Percentiles rank a stretch among this genome's conserved stretches.
These are phyloP conservation scores for Termitomyces sp. DNA, from an alignment of 768 basidiomycete species.

Conservation along the genomic window DNA sequence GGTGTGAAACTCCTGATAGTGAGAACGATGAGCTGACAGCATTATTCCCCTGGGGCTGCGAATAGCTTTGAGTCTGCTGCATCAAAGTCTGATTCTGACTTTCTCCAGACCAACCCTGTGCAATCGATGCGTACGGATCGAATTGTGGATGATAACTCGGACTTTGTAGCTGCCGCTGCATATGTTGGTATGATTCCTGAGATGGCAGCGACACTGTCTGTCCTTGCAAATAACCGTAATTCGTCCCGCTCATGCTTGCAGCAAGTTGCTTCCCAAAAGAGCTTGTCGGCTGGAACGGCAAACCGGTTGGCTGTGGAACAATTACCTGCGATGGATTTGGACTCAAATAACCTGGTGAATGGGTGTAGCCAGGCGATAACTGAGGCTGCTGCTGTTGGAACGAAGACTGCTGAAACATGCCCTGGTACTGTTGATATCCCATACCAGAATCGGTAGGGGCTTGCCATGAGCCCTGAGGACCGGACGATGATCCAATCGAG, in stretches of 20 bases:
- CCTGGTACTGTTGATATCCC: constrained; percentile 29
- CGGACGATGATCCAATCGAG: constrained; percentile 19
- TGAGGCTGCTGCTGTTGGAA: constrained; percentile 30
- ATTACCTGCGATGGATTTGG: constrained; percentile 13
- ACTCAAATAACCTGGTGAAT: constrained; percentile 6
- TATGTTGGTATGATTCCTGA: constrained; percentile 32
- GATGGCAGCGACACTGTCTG: constrained; percentile 19
- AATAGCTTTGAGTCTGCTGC: constrained; percentile 12
- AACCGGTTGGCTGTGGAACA: constrained; percentile 14
- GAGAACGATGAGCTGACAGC: constrained; percentile 19
- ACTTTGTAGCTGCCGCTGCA: constrained; percentile 42
- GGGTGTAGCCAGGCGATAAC: constrained; percentile 15
- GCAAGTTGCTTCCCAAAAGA: constrained; percentile 53
- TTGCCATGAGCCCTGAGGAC: constrained; percentile 34
- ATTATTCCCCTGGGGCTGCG: constrained; percentile 11
- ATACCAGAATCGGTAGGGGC: constrained; percentile 11
- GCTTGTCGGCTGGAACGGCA: constrained; percentile 43
- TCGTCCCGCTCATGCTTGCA: constrained; percentile 31
- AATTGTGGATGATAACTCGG: constrained; percentile 45
- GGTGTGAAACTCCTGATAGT: constrained; percentile 45
- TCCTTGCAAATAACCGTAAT: constrained; percentile 32
- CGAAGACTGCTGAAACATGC: constrained; percentile 23
- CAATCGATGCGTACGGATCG: constrained; percentile 45
- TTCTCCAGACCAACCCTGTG: constrained; percentile 35
- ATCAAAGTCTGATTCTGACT: constrained; percentile 13